phyloP scores from a whole-genome alignment of 2,329 filamentous ascomycete species.

The Colletotrichum costaricense region DNA sequence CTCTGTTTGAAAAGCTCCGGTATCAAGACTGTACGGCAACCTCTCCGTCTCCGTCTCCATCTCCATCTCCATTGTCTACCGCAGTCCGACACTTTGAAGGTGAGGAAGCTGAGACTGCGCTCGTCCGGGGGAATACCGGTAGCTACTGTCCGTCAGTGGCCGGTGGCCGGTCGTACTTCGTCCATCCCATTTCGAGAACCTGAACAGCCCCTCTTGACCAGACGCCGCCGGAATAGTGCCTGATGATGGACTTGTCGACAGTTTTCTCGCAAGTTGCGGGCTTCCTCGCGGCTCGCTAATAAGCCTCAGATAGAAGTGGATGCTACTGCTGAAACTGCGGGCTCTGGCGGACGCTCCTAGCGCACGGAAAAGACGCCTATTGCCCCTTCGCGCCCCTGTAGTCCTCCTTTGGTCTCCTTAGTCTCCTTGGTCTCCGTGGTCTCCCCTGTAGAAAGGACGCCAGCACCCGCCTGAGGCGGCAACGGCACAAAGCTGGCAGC shows the following conservation, averaged over 20 bases:
- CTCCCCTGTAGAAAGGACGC: conserved; percentile 14
- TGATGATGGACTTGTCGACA: too few relatives aligned
- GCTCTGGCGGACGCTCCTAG: conserved; percentile 24
- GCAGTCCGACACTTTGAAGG: not conserved
- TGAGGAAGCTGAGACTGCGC: not conserved
- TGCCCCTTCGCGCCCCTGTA: not conserved
- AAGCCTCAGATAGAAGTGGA: conserved; percentile 2
- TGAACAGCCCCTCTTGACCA: not conserved
- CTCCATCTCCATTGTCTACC: not conserved
- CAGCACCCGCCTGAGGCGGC: conserved; percentile 21
- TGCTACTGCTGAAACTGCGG: conserved; percentile 23
- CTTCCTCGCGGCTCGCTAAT: too few relatives aligned
- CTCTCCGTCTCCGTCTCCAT: not conserved
- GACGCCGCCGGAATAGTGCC: not conserved
- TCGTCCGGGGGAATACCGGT: not conserved
- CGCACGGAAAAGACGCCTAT: conserved; percentile 17
- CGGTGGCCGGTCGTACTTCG: too few relatives aligned
- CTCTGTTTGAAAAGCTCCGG: conserved; percentile 15
- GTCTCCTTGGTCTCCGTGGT: not conserved
- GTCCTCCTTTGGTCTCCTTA: not conserved
- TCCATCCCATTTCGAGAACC: too few relatives aligned
- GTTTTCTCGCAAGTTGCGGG: too few relatives aligned
- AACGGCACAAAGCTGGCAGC: conserved; percentile 13
- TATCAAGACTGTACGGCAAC: not conserved
- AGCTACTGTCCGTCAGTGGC: too few relatives aligned